These are phyloP conservation scores for Aaosphaeria pasadenensis DNA, from an alignment of 2,329 filamentous ascomycete genomes.

Conservation along the genomic window DNA sequence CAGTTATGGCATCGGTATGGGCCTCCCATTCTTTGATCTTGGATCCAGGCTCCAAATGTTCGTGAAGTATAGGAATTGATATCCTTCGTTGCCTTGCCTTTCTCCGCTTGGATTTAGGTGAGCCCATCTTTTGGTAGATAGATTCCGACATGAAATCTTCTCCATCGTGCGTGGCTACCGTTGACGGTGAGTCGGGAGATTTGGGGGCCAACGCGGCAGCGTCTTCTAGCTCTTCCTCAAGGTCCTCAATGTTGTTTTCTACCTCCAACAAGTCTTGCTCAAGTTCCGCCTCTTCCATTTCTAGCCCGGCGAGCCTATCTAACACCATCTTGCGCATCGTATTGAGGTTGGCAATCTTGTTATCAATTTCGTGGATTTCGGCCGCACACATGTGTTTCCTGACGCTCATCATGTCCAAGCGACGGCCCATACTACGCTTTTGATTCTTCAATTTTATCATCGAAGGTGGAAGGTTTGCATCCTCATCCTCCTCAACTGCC, in stretches of 20 bases:
- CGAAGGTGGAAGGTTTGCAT: constrained; percentile 59
- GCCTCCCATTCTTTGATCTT: constrained; percentile 85
- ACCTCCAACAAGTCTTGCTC: constrained; percentile 75
- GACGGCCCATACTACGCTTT: constrained; percentile 74
- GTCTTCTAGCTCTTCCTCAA: constrained; percentile 58
- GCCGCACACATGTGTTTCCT: constrained; percentile 97
- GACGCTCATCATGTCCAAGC: constrained; percentile 85
- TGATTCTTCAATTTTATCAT: constrained; percentile 76
- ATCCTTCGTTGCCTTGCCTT: constrained; percentile 60
- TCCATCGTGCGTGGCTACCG: constrained; percentile 55
- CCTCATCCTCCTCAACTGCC: constrained; percentile 57
- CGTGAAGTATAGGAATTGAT: constrained; percentile 92
- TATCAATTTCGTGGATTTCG: constrained; percentile 95
- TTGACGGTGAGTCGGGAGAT: constrained; percentile 33
- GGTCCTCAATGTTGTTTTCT: constrained; percentile 61
- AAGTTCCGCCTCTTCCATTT: constrained; percentile 85
- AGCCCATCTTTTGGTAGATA: constrained; percentile 87
- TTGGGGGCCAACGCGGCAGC: constrained; percentile 45
- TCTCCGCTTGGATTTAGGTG: constrained; percentile 54
- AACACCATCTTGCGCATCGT: constrained; percentile 91
- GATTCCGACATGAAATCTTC: constrained; percentile 92
- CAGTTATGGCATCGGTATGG: constrained; percentile 83
- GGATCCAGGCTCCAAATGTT: constrained; percentile 88
- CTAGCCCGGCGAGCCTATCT: constrained; percentile 78
- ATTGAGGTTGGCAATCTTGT: constrained; percentile 89